Percentiles rank a stretch among this genome's conserved stretches.
These are phyloP conservation scores for Mycena vitilis DNA, from an alignment of 768 basidiomycete genomes.

Conservation along the genomic window DNA sequence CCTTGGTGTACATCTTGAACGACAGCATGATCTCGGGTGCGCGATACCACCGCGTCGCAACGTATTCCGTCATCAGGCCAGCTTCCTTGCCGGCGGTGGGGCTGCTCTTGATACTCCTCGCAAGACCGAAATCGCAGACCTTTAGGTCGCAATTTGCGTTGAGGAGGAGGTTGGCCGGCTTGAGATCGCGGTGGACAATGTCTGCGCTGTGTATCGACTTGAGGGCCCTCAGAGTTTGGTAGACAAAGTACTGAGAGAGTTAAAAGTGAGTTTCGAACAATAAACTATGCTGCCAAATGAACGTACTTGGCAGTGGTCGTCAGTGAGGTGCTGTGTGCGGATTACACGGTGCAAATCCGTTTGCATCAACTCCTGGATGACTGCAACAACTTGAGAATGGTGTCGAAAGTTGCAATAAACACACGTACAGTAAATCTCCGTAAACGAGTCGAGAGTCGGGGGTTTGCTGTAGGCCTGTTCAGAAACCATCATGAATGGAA, in stretches of 20 bases:
- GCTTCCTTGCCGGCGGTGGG: slow-evolving; percentile 68
- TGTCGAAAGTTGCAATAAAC: slow-evolving; percentile 5
- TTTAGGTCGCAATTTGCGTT: slow-evolving; percentile 93
- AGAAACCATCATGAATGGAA: not conserved
- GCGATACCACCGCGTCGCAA: slow-evolving; percentile 93
- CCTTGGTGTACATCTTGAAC: slow-evolving; percentile 90
- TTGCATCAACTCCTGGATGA: slow-evolving; percentile 91
- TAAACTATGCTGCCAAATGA: slow-evolving; percentile 44
- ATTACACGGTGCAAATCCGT: slow-evolving; percentile 93
- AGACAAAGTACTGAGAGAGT: slow-evolving; percentile 74
- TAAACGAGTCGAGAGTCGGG: slow-evolving; percentile 77
- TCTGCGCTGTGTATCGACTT: slow-evolving; percentile 92
- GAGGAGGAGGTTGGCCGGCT: slow-evolving; percentile 88
- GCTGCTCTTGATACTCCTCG: slow-evolving; percentile 71
- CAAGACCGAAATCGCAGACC: slow-evolving; percentile 90
- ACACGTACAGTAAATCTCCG: slow-evolving; percentile 83
- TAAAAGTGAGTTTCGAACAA: slow-evolving; percentile 19
- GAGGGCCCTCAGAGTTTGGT: slow-evolving; percentile 86
- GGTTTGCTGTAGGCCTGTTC: slow-evolving; percentile 60
- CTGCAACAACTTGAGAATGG: slow-evolving; percentile 47
- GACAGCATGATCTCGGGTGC: slow-evolving; percentile 96
- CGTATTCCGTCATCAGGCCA: slow-evolving; percentile 85
- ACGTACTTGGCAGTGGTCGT: slow-evolving; percentile 85
- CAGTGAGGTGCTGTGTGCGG: slow-evolving; percentile 88
- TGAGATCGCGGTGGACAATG: slow-evolving; percentile 82